A percentile compares a stretch with the other conserved stretches of the same genome.
phyloP scores from a whole-genome alignment of 768 basidiomycete genomes.

The Termitomyces heimii region DNA sequence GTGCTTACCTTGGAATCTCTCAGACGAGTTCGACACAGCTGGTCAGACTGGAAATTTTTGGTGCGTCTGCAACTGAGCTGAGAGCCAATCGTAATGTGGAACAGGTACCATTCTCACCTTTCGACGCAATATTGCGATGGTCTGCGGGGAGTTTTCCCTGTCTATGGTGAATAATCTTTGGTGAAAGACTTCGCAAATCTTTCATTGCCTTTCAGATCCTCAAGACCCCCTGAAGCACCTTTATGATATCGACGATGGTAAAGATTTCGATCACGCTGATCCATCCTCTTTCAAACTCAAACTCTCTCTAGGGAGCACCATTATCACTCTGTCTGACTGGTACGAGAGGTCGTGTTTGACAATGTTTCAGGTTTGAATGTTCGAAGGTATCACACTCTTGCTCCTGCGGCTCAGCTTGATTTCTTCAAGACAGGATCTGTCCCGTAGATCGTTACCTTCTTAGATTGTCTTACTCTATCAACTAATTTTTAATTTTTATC shows the following conservation, averaged over 20 bases:
- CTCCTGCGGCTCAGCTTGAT: conserved; percentile 28
- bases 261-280: background rate
- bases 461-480: too few relatives aligned
- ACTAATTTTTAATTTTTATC: conserved; percentile 11
- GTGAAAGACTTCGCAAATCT: background rate
- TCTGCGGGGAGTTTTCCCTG: conserved; percentile 23
- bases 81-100: background rate
- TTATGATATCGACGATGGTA: conserved; percentile 37
- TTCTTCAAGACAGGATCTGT: conserved; percentile 25
- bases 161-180: conserved; percentile 16
- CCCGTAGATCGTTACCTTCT: conserved; percentile 12
- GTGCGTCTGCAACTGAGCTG: background rate
- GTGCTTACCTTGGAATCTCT: conserved; percentile 12
- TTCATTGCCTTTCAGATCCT: conserved; percentile 18
- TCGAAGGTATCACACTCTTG: conserved; percentile 18
- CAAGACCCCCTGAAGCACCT: conserved; percentile 27
- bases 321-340: conserved; percentile 32
- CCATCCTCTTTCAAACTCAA: background rate
- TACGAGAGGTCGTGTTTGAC: background rate
- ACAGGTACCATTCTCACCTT: conserved; percentile 35
- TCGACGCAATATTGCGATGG: conserved; percentile 47
- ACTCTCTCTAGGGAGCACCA: conserved; percentile 15
- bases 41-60: conserved; percentile 23
- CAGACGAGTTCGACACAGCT: conserved; percentile 20
- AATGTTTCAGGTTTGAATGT: too few relatives aligned